Evolutionary conservation across 805 yeast species (phyloP).

Genomic region (Saturnispora zaruensis): DNA sequence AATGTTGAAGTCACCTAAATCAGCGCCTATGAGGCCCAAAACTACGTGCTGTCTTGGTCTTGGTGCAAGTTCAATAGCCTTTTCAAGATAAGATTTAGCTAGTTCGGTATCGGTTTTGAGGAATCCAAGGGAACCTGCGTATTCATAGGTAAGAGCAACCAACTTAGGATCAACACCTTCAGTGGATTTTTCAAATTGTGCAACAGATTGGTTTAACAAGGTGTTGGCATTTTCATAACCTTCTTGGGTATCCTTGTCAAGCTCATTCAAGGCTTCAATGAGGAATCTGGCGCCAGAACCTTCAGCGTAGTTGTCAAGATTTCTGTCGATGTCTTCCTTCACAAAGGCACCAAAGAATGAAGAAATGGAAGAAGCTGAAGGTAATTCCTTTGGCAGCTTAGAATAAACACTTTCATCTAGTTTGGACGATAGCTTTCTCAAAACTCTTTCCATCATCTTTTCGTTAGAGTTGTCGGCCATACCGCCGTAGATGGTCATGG

Average conservation of each 20-base stretch:
- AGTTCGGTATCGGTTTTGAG: conserved; percentile 62
- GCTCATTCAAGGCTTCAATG: conserved; percentile 51
- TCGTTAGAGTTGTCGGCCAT: conserved; percentile 67
- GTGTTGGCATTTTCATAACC: conserved; percentile 57
- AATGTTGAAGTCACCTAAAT: conserved; percentile 53
- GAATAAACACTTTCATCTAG: conserved; percentile 55
- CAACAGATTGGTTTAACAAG: conserved; percentile 50
- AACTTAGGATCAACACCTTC: conserved; percentile 30
- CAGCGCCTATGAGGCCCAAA: conserved; percentile 77
- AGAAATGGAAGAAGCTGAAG: conserved; percentile 74
- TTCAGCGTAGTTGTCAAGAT: conserved; percentile 39
- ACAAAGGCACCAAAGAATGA: conserved; percentile 86
- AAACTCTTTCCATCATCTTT: conserved; percentile 75
- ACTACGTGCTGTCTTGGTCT: conserved; percentile 76
- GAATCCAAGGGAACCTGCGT: conserved; percentile 74
- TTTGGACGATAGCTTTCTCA: conserved; percentile 70
- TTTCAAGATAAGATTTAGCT: conserved; percentile 57
- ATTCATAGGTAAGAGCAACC: conserved; percentile 73
- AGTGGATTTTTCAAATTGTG: conserved; percentile 27
- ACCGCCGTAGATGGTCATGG: conserved; percentile 78
- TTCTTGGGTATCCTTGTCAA: conserved; percentile 40
- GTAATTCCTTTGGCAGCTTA: conserved; percentile 47
- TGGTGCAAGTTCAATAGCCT: conserved; percentile 59
- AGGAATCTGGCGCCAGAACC: conserved; percentile 59
- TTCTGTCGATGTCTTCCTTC: conserved; percentile 39